phyloP scores from a whole-genome alignment of 176 grass and related monocot species.

The Bothriochloa decipiens region DNA sequence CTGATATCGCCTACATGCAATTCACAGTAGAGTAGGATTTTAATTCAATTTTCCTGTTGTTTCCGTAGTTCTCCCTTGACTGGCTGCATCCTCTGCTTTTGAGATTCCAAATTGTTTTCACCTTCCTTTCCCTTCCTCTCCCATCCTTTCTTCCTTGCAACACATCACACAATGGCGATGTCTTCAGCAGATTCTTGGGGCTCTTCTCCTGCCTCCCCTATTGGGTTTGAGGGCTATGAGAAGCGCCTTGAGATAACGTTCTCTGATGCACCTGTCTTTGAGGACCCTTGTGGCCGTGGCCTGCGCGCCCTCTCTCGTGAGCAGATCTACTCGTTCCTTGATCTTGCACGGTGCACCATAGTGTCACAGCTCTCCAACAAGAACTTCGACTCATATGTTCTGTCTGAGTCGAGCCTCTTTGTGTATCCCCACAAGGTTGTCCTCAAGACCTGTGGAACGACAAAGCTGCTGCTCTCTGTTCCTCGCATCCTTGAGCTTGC shows the following conservation, averaged over 20 bases:
- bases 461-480: slow-evolving; percentile 78
- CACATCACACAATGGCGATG: slow-evolving; percentile 51
- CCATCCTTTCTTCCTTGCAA: slow-evolving; percentile 39
- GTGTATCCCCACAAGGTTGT: slow-evolving; percentile 81
- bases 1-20: slow-evolving; percentile 71
- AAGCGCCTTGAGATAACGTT: slow-evolving; percentile 89
- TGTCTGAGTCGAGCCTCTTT: slow-evolving; percentile 93
- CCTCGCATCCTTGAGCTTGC: slow-evolving; percentile 87
- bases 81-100: slow-evolving; percentile 63
- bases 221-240: slow-evolving; percentile 96
- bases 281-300: slow-evolving; percentile 63
- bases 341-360: slow-evolving; percentile 80
- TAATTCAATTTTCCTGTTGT: slow-evolving; percentile 36
- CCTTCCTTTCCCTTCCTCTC: slow-evolving; percentile 27
- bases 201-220: slow-evolving; percentile 58
- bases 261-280: slow-evolving; percentile 72
- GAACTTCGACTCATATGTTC: slow-evolving; percentile 82
- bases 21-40: slow-evolving; percentile 59
- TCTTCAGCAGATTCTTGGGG: slow-evolving; percentile 42
- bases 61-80: slow-evolving; percentile 54
- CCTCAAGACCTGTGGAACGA: slow-evolving; percentile 91
- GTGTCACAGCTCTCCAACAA: slow-evolving; percentile 82
- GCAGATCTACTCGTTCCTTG: slow-evolving; percentile 78
- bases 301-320: slow-evolving; percentile 63
- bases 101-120: slow-evolving; percentile 38